Conservation (phyloP, 202 grass and related monocot genomes). For the Tripidium arundinaceum region DNA sequence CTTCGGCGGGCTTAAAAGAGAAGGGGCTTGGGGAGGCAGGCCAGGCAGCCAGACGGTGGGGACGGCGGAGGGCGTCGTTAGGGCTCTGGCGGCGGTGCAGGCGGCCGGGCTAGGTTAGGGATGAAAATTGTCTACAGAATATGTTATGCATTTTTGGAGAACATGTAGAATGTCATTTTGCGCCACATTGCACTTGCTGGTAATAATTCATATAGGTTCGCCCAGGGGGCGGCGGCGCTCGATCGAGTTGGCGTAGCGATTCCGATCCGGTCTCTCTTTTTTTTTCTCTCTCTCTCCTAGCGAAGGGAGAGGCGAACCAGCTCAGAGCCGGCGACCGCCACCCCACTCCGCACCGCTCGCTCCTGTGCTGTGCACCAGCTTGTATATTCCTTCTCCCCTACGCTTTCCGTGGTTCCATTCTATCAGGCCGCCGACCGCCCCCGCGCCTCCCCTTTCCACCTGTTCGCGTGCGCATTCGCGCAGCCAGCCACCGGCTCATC, state of each 20-base stretch:
- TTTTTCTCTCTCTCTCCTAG: not conserved
- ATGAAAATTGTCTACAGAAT: too few species aligned
- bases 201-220: not conserved
- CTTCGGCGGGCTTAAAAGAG: too few species aligned
- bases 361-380: conserved; percentile 9
- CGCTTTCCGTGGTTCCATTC: conserved; percentile 18
- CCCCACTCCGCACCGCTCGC: conserved; percentile 30
- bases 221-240: not conserved
- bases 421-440: not conserved
- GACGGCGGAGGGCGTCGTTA: too few species aligned
- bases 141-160: not conserved
- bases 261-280: not conserved
- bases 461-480: conserved; percentile 33
- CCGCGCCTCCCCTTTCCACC: conserved; percentile 37
- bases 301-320: conserved; percentile 35
- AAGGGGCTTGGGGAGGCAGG: too few species aligned
- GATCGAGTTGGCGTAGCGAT: conserved; percentile 12
- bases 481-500: not conserved
- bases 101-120: too few species aligned
- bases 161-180: not conserved
- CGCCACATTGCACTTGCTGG: not conserved
- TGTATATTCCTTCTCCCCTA: conserved; percentile 46
- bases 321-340: conserved; percentile 47
- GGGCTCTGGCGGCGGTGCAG: too few species aligned
- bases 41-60: too few species aligned